Evolutionary conservation across 805 yeast species (phyloP), one percentile per base, ranked within the genome.

Genomic region (Lachancea nothofagi): DNA sequence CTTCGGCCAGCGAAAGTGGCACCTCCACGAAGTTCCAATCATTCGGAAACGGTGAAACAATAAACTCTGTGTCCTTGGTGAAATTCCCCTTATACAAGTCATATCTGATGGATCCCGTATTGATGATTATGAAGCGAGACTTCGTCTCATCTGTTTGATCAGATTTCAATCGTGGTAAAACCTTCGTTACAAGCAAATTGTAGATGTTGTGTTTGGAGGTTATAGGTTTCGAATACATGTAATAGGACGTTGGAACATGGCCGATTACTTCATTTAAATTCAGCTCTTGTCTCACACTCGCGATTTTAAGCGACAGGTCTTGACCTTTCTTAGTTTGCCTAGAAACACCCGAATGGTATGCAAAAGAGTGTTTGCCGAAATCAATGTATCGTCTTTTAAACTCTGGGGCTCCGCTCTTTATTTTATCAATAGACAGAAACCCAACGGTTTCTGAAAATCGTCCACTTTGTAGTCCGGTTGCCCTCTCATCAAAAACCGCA

Each of bases 391-490:
- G 69, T 53, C 97, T 71, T 27, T 70, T 55, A 45, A 73, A 74
- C 2, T 30, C 38, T 10, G 66, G 62, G 3, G 54, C 43, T n/a
- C 44, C 44, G n/a, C 39, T 23, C 0, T 34, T 24, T 33, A 54
- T 41, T 1, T 49, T 35, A 44, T 71, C 66, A 17, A 87, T 64
- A 19, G 94, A 77, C 9, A 83, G 61, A 72, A 88, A 90, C 0
- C 97, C 97, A n/a, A 84, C 74, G 0, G 97, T 90, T 57, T 90
- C 97, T 54, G 95, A 77, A 57, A 84, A 90, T 36, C 96, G 69
- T 0, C 97, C 97, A 56, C 95, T 84, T 64, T 90, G 95, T n/a
- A 90, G 61, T 0, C 81, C 96, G 0, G 84, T 77, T 18, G 89
- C 73, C 35, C 64, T 65, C 2, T 67, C 63, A 54, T 90, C 97